Conservation (phyloP, 345 rosid genomes). For the Arabidopsis suecica region DNA sequence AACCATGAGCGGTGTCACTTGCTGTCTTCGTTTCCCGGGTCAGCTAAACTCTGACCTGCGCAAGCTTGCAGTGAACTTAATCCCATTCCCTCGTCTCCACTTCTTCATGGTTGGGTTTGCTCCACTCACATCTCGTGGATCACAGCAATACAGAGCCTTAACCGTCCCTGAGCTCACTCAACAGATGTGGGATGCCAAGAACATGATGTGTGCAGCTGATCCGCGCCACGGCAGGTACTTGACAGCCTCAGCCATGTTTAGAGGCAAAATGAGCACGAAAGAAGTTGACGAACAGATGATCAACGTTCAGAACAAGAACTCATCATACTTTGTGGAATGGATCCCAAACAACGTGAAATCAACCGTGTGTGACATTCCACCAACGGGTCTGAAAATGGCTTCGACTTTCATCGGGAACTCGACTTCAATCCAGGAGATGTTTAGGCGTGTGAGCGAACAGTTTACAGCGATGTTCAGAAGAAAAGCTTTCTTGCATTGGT, state of each 20-base stretch:
- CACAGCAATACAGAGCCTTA: slow-evolving; percentile 74
- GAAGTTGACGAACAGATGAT: slow-evolving; percentile 85
- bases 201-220: slow-evolving; percentile 88
- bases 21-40: slow-evolving; percentile 79
- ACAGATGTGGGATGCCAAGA: slow-evolving; percentile 88
- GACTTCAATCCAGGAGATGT: slow-evolving; percentile 81
- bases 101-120: slow-evolving; percentile 84
- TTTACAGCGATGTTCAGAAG: slow-evolving; percentile 80
- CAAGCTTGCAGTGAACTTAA: slow-evolving; percentile 74
- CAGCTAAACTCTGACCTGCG: slow-evolving; percentile 80
- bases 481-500: slow-evolving; percentile 82
- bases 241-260: slow-evolving; percentile 82
- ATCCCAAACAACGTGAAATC: slow-evolving; percentile 83
- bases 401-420: slow-evolving; percentile 86
- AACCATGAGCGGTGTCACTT: slow-evolving; percentile 82
- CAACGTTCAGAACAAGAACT: slow-evolving; percentile 80
- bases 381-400: slow-evolving; percentile 78
- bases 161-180: slow-evolving; percentile 83
- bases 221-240: slow-evolving; percentile 80
- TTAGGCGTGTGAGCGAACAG: slow-evolving; percentile 75
- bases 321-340: slow-evolving; percentile 81
- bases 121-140: slow-evolving; percentile 76
- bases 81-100: slow-evolving; percentile 78
- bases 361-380: slow-evolving; percentile 81
- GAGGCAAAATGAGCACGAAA: slow-evolving; percentile 84